Conservation (phyloP, 257 asterid genomes). For the Jacaranda copaia region DNA sequence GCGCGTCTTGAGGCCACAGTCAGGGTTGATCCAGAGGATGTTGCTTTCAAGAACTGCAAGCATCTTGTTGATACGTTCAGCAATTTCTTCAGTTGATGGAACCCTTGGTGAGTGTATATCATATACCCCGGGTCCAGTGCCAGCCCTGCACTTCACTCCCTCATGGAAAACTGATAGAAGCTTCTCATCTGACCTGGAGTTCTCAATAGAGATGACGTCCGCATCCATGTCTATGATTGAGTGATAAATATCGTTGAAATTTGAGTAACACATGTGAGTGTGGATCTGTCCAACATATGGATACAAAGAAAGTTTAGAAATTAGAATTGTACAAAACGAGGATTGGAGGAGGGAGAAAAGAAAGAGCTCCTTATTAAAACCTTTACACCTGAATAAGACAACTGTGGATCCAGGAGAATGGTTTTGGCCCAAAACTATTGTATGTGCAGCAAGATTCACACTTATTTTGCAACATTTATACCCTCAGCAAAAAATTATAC, state of each 20-base stretch:
- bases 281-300: conserved; percentile 10
- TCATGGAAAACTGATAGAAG: conserved; percentile 23
- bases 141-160: conserved; percentile 24
- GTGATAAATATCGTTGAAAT: neutral
- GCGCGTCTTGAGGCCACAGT: conserved; percentile 25
- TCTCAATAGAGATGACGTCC: conserved; percentile 28
- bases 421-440: neutral
- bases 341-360: neutral
- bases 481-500: too few relatives aligned
- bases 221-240: conserved; percentile 27
- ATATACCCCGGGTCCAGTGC: conserved; percentile 17
- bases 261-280: conserved; percentile 27
- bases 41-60: conserved; percentile 13
- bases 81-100: conserved; percentile 20
- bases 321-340: too few relatives aligned
- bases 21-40: conserved; percentile 22
- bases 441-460: too few relatives aligned
- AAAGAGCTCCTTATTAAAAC: neutral
- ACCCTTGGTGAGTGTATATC: conserved; percentile 27
- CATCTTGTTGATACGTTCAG: conserved; percentile 14
- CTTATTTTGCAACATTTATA: too few relatives aligned
- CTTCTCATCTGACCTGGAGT: conserved; percentile 27
- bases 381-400: neutral
- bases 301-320: neutral
- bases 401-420: neutral